Evolutionary conservation across 2,329 filamentous ascomycete species (phyloP), one percentile per base, ranked within the genome.

Genomic region (Incumbomyces lentus): DNA sequence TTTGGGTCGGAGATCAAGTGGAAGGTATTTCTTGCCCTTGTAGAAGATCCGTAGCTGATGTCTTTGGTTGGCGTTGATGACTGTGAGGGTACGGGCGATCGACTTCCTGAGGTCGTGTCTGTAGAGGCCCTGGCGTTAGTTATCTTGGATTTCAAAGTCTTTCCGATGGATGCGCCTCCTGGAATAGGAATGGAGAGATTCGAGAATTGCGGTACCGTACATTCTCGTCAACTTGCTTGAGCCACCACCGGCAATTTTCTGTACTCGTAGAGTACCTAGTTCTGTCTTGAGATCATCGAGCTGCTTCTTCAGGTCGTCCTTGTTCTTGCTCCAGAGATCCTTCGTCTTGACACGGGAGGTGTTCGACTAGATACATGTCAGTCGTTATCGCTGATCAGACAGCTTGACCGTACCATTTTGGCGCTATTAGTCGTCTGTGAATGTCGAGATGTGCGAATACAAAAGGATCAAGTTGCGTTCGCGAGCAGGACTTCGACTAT

Each of bases 51-150:
- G 88, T 65, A 98, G 87, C 77, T 96, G 89, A 60, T 87, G 79
- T 71, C 93, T 85, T 79, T 98, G 92, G 82, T 94, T 96, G 74
- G 88, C 84, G 81, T 96, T 98, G 83, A 98, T 95, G 77, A 98
- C 81, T 72, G 92, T 98, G 65, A 98, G 83, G 74, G 95, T 86
- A 68, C 90, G 89, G 68, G 92, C 93, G 74, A 98, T 95, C 59
- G 89, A 95, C 82, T 98, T 98, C 79, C 92, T 89, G 71, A 98
- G 80, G 72, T 98, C 93, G 79, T 95, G 87, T 75, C 89, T 95
- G 63, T 61, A 59, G 30, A 56, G 50, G 49, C n/a, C n/a, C n/a
- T 55, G 13, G 22, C 48, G 59, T 65, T 54, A 64, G 60, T 48
- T 40, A 30, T 48, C 22, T 29, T 34, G 22, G 22, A 48, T 45